Evolutionary conservation across 805 yeast species (phyloP), one percentile per base, ranked within the genome.

Genomic region (Zygosaccharomyces bisporus): DNA sequence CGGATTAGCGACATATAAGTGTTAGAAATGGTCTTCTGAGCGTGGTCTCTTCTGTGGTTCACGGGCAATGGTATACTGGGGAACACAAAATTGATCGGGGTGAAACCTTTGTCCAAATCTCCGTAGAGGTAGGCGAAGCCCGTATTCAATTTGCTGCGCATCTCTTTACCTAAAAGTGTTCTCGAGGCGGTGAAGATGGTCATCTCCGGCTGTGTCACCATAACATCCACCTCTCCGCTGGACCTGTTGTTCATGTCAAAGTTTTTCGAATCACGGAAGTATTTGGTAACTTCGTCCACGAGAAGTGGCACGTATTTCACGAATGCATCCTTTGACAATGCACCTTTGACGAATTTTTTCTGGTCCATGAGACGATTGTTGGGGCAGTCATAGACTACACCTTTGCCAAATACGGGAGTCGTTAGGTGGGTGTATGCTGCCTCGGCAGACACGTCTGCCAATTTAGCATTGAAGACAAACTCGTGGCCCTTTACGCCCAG

Each of bases 381-480:
- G 51, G 99, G 88, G 69, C 97, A 91, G 70, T 93, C 99, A 65
- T 93, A 93, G 42, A 93, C 86, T 43, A 93, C 99, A 59, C 98
- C 99, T 61, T 89, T 81, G 57, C 99, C 99, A 56, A 93, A 93
- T 12, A 89, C 96, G 10, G 99, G 99, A n/a, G 98, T 91, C n/a
- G 99, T 93, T 68, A 93, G 76, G 64, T 90, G 96, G 50, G 83
- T 76, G 71, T 93, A 93, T 31, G 97, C 98, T 39, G 86, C 97
- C 66, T 93, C 98, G 38, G 99, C 99, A 39, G 89, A 82, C 18
- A 90, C 98, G 57, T 88, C 95, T 23, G 81, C 78, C 43, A 85
- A 74, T 68, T 86, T 90, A 34, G 96, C 87, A 67, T 93, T 93
- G 56, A 93, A 80, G 36, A 91, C 88, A 63, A 93, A 90, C 66